Percentiles rank a stretch among this genome's conserved stretches.
Evolutionary conservation across 169 alveolate species (phyloP).

Genomic region (Eimeria mitis): DNA sequence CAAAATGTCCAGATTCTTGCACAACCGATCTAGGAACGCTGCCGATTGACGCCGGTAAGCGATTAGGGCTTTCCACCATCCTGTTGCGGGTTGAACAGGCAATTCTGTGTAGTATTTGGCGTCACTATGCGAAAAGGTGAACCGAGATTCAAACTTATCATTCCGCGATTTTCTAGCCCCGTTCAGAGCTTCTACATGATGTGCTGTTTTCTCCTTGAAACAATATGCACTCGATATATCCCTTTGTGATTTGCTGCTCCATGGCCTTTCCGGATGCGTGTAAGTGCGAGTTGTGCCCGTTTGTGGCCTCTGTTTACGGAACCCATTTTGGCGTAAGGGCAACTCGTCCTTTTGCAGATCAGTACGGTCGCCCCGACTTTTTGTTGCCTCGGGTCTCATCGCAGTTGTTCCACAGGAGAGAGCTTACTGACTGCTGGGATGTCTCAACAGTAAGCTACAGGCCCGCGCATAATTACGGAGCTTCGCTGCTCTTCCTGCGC

Average conservation of each 20-base stretch:
- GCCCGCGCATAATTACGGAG: not conserved
- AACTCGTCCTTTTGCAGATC: not conserved
- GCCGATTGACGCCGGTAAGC: slow-evolving; percentile 50
- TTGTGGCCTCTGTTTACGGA: slow-evolving; percentile 50
- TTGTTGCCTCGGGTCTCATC: slow-evolving; percentile 35
- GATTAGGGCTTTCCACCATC: slow-evolving; percentile 81
- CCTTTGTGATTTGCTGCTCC: slow-evolving; percentile 21
- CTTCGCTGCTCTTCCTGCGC: slow-evolving; percentile 10
- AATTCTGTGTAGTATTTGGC: slow-evolving; percentile 54
- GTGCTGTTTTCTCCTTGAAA: not conserved
- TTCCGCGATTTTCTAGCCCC: slow-evolving; percentile 69
- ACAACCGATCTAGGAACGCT: slow-evolving; percentile 26
- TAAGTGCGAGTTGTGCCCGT: slow-evolving; percentile 44
- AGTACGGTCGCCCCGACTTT: not conserved
- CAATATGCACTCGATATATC: not conserved
- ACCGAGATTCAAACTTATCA: slow-evolving; percentile 54
- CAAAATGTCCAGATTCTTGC: slow-evolving; percentile 33
- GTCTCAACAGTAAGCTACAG: not conserved
- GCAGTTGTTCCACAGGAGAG: not conserved
- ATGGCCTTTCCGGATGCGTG: not conserved
- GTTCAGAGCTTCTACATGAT: slow-evolving; percentile 26
- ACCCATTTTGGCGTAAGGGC: not conserved
- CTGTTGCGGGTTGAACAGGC: slow-evolving; percentile 80
- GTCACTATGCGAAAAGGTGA: slow-evolving; percentile 69
- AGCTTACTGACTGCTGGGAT: not conserved